Evolutionary conservation across 2,329 filamentous ascomycete genomes (phyloP).

Genomic region (Penicillium italicum): DNA sequence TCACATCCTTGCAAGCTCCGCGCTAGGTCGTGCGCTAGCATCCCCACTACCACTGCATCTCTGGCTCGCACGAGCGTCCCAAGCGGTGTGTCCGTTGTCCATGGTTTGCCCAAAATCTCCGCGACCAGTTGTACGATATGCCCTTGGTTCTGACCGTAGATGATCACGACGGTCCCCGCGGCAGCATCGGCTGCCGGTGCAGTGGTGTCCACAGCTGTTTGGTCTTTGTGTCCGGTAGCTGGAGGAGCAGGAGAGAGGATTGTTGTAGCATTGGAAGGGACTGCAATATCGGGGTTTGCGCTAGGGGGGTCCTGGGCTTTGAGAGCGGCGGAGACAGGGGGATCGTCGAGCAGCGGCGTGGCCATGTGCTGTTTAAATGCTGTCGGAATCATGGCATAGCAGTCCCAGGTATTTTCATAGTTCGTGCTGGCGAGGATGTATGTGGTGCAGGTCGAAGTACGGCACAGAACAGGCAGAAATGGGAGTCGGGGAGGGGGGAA

Average conservation of each 20-base stretch:
- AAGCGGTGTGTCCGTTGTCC: constrained; percentile 57
- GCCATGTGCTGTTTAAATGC: constrained; percentile 33
- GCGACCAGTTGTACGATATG: constrained; percentile 71
- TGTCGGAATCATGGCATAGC: constrained; percentile 36
- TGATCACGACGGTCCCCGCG: constrained; percentile 52
- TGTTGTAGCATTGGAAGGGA: constrained; percentile 12
- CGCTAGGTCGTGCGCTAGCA: constrained; percentile 57
- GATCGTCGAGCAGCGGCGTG: constrained; percentile 29
- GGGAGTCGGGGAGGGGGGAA: neutral
- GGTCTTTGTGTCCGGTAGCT: neutral
- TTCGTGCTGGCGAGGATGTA: constrained; percentile 11
- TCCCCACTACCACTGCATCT: constrained; percentile 64
- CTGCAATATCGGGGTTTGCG: constrained; percentile 8
- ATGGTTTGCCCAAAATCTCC: constrained; percentile 73
- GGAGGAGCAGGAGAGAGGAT: neutral
- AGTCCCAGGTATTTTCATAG: constrained; percentile 27
- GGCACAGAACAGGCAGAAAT: neutral
- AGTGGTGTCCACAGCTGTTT: neutral
- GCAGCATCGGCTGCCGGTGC: neutral
- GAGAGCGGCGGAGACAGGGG: constrained; percentile 18
- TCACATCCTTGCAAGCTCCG: constrained; percentile 58
- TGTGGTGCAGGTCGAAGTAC: neutral
- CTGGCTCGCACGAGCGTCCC: constrained; percentile 53
- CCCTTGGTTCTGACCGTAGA: constrained; percentile 69
- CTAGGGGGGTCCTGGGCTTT: constrained; percentile 16